Evolutionary conservation across 176 grass and related monocot genomes (phyloP), one percentile per base, ranked within the genome.

Genomic region (Musa itinerans): DNA sequence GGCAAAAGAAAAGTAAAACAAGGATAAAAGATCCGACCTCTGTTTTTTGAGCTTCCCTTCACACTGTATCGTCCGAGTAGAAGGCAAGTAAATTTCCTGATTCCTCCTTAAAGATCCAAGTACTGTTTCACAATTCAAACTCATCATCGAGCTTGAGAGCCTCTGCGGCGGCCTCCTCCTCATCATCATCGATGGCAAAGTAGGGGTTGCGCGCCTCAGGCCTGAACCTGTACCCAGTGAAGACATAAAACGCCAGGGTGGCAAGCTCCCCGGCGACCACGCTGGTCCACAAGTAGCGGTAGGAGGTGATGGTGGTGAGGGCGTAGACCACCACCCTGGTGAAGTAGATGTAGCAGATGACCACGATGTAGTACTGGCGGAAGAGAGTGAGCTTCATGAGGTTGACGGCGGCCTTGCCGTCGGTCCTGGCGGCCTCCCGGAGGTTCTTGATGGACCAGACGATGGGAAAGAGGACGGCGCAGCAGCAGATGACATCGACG

Each of bases 261-360:
- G 88, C 95, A 59, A 99, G 76, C 81, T 99, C 95, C 19, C 81
- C 79, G 4, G 95, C 90, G 54, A 99, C 74, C 1, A 86, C 78
- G 26, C 88, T 99, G 21, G 86, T 99, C 95, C 95, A 99, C 51
- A 92, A 80, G 26, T 92, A 99, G 2, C 86, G 90, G 62, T 99
- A 94, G 0, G 95, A 94, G 50, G 91, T 99, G 85, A 99, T 93
- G 43, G 88, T 99, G 73, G 77, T 76, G n/a, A 94, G 76, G 0
- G 95, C 90, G 16, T 94, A 99, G 72, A 92, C 95, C 54, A 89
- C 95, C 3, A 94, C 90, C 10, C 95, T 83, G 0, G 95, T 99
- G 86, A 99, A 99, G 90, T 94, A 99, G 68, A 99, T 94, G 95
- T 94, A 94, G 81, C 95, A 99, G 61, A 99, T 94, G 73, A 93